These are phyloP conservation scores for Hibiscus trionum DNA, from an alignment of 345 rosid species.

Conservation along the genomic window DNA sequence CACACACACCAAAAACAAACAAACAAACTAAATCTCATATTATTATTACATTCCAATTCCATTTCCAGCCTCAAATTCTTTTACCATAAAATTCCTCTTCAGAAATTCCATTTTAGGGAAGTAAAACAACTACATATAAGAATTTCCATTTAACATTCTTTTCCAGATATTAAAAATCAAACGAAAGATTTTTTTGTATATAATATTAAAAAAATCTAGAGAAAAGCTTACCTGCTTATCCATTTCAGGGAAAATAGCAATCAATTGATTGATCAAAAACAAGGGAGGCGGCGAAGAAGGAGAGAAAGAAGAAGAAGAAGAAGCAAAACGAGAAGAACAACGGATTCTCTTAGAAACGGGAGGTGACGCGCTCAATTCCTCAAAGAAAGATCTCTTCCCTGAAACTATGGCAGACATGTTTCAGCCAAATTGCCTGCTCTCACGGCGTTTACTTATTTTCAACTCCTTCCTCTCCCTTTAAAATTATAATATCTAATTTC, in stretches of 20 bases:
- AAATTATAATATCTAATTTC: background rate
- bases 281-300: background rate
- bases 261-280: slow-evolving; percentile 7
- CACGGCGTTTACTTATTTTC: background rate
- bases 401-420: slow-evolving; percentile 17
- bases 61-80: background rate
- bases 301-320: slow-evolving; percentile 4
- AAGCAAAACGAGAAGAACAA: slow-evolving; percentile 7
- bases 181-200: background rate
- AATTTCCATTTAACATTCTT: background rate
- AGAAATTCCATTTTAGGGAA: background rate
- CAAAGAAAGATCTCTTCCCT: slow-evolving; percentile 19
- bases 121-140: background rate
- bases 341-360: slow-evolving; percentile 15
- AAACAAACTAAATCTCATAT: background rate
- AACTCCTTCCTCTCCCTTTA: background rate
- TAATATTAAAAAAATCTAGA: background rate
- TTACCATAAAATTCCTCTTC: background rate
- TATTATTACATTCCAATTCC: background rate
- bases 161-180: background rate
- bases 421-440: slow-evolving; percentile 12
- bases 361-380: slow-evolving; percentile 8
- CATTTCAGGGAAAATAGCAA: slow-evolving; percentile 13
- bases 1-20: no score
- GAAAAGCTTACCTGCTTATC: slow-evolving; percentile 7